These are phyloP conservation scores for Endogone sp. DNA, from an alignment of 192 early-diverging fungal species.

Conservation along the genomic window DNA sequence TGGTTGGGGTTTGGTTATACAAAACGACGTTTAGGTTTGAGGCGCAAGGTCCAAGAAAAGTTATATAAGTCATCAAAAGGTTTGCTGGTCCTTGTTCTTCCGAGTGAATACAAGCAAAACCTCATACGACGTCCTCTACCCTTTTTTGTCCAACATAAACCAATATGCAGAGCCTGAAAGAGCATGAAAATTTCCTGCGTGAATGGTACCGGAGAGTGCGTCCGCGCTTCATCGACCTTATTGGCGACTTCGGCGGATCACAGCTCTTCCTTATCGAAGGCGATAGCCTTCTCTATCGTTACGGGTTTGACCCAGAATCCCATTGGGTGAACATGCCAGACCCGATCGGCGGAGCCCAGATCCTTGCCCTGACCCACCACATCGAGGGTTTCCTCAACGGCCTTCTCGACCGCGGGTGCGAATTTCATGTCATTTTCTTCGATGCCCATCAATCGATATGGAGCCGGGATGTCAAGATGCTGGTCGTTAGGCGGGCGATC, in stretches of 20 bases:
- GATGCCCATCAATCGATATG: slow-evolving; percentile 21
- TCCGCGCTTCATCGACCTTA: slow-evolving; percentile 22
- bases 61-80: too few species aligned
- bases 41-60: too few species aligned
- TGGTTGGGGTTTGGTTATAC: too few species aligned
- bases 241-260: slow-evolving; percentile 39
- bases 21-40: too few species aligned
- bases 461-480: slow-evolving; percentile 15
- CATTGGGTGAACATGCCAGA: slow-evolving; percentile 3
- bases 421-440: slow-evolving; percentile 33
- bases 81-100: too few species aligned
- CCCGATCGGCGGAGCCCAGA: slow-evolving; percentile 14
- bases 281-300: slow-evolving; percentile 24
- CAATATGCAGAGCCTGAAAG: too few species aligned
- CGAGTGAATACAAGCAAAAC: too few species aligned
- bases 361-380: slow-evolving; percentile 17
- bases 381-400: slow-evolving; percentile 24
- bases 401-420: slow-evolving; percentile 22
- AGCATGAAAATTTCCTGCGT: too few species aligned
- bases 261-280: slow-evolving; percentile 40
- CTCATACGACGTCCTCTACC: too few species aligned
- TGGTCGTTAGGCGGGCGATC: slow-evolving; percentile 1
- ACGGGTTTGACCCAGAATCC: slow-evolving; percentile 5
- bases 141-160: too few species aligned
- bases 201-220: slow-evolving; percentile 5